Evolutionary conservation across 306 rosid genomes (phyloP), one percentile per base, ranked within the genome.

Genomic region (Mucuna pruriens): DNA sequence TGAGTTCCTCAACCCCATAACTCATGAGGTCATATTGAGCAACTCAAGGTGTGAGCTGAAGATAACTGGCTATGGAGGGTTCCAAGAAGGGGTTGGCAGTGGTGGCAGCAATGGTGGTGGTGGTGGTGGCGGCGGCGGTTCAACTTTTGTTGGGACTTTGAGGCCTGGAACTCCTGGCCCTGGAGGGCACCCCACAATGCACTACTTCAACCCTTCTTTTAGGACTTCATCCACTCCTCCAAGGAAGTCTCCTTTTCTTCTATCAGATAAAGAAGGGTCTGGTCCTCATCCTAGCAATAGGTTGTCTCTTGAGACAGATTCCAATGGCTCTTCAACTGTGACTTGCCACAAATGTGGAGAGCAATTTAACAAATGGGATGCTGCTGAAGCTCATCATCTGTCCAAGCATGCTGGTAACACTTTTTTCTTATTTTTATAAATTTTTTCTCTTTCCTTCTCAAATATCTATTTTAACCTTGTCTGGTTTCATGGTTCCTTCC

Each of bases 161-260:
- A 88, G 90, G 84, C 97, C 97, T 9, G 97, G 98, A 15, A 94
- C 98, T 6, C 97, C 96, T 45, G 98, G 98, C 15, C 98, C 97
- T 23, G 95, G 92, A 44, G 97, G 91, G 23, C 87, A 91, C 77
- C 85, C 89, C 0, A 82, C 92, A 77, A 90, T 91, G 98, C 97
- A 90, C 51, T 89, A 90, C 77, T 94, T 85, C 34, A 91, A 87
- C 78, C 90, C 90, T 11, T 86, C 98, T 55, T 89, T 88, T 54
- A 89, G 85, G 85, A 76, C 90, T 36, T 83, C 92, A 7, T 70
- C 91, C 20, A 85, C 96, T 83, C 91, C 95, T 74, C 88, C 94
- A 51, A 90, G 94, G 79, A 94, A 88, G 76, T 84, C 90, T 9
- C 92, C 87, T 78, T 90, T 88, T 78, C 84, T 57, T 52, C 68